Base-by-base conservation (phyloP, 257 asterid genomes). In the Lycium ferocissimum region DNA sequence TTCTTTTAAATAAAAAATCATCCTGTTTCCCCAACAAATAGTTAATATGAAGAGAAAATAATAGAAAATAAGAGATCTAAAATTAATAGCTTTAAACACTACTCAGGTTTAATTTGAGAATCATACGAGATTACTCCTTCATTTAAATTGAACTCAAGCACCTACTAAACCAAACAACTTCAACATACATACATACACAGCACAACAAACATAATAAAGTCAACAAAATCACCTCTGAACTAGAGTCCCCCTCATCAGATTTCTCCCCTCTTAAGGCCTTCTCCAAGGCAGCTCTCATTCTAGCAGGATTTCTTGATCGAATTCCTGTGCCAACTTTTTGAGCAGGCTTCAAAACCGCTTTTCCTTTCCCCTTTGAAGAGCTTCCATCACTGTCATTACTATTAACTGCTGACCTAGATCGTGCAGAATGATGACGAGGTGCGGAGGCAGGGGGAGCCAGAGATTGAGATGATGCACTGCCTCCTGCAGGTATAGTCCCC, bases 311-410 rank as follows among this genome's bases (percentile, higher is more conserved):
- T 89, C 98, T 91, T n/a, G 99, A 93, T 87, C 89, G 97, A 38
- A 97, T 96, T 22, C 96, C 97, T 85, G 90, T 92, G 53, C 94
- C 90, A 89, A 90, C 97, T 87, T 94, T 98, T 76, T 85, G 92
- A 63, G 86, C 87, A 14, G 94, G 92, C 89, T 94, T 95, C 88
- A 92, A 82, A 69, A 97, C 97, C 35, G 98, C 98, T 89, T 95
- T 97, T 18, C 99, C 99, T 90, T 95, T 97, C 33, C 94, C 98
- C 87, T 94, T 97, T 9, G 87, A 89, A 5, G 92, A 93, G 86
- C 92, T 91, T 15, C 93, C 85, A 75, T 87, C 81, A 37, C 92
- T 22, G 35, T 92, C 95, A 54, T 91, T 92, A 62, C 90, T 89
- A 87, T 89, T 93, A 84, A 92, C 83, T 53, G 97, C 93, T 61